Evolutionary conservation across 176 grass and related monocot species (phyloP).

Genomic region (Zizania latifolia): DNA sequence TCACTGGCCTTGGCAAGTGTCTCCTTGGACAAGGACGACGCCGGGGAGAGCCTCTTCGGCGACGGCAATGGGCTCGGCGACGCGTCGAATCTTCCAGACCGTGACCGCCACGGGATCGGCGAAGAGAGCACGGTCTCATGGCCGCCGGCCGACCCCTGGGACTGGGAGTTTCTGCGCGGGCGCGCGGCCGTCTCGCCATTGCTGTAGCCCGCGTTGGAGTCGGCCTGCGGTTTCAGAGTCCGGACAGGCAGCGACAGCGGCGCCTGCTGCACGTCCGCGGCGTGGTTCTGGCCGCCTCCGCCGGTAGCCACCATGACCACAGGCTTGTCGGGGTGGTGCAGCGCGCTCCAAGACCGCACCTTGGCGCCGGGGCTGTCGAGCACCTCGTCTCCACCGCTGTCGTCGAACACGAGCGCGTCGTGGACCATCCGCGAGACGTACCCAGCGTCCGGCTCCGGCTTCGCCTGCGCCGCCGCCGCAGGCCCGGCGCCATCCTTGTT

Average conservation of each 20-base stretch:
- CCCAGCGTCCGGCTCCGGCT: constrained; percentile 44
- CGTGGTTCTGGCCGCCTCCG: not conserved
- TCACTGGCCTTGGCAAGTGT: constrained; percentile 44
- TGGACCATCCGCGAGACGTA: constrained; percentile 61
- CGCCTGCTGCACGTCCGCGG: constrained; percentile 18
- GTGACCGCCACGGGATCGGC: constrained; percentile 78
- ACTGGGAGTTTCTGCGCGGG: not conserved
- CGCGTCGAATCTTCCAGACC: constrained; percentile 41
- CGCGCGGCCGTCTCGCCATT: not conserved
- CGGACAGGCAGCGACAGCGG: constrained; percentile 53
- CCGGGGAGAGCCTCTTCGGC: constrained; percentile 31
- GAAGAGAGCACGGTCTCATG: constrained; percentile 56
- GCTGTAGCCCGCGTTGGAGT: not conserved
- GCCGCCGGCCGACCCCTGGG: not conserved
- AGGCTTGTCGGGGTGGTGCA: constrained; percentile 32
- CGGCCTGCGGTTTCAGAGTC: constrained; percentile 41
- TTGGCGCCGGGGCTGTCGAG: constrained; percentile 12
- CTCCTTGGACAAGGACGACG: constrained; percentile 44
- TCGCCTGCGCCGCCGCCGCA: not conserved
- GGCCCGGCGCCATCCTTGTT: constrained; percentile 2
- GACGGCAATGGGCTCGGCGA: constrained; percentile 28
- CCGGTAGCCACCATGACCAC: constrained; percentile 34
- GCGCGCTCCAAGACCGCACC: constrained; percentile 54
- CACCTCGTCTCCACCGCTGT: constrained; percentile 30
- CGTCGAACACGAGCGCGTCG: constrained; percentile 48